Conservation (phyloP, 108 stramenopile species). For the Mayamaea pseudoterrestris region DNA sequence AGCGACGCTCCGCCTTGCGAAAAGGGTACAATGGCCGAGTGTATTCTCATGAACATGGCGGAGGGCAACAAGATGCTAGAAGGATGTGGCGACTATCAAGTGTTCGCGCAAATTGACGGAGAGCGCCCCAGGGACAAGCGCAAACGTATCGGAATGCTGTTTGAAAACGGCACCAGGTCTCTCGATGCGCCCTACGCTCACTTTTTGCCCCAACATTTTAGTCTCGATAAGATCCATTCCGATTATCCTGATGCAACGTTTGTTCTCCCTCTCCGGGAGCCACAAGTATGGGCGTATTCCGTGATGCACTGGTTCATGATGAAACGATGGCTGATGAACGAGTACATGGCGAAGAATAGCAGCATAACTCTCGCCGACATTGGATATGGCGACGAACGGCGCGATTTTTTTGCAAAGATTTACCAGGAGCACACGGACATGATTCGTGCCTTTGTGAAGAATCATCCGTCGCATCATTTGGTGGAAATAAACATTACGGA, state of each 20-base stretch:
- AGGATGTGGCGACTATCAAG: conserved; percentile 5
- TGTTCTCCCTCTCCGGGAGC: conserved; percentile 12
- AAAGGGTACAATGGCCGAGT: neutral
- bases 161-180: too few species aligned
- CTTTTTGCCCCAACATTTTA: conserved; percentile 25
- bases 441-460: conserved; percentile 1
- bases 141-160: too few species aligned
- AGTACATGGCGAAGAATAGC: neutral
- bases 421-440: conserved; percentile 4
- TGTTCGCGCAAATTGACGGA: conserved; percentile 21
- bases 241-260: conserved; percentile 18
- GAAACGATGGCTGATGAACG: conserved; percentile 4
- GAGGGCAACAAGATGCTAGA: neutral
- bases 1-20: conserved; percentile 10
- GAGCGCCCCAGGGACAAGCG: too few species aligned
- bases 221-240: conserved; percentile 7
- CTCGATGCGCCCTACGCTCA: conserved; percentile 5
- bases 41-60: conserved; percentile 1
- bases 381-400: neutral
- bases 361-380: neutral
- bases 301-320: conserved; percentile 21
- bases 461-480: conserved; percentile 16
- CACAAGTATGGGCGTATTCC: conserved; percentile 12
- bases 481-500: conserved; percentile 14
- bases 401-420: neutral